Evolutionary conservation across 2,329 filamentous ascomycete genomes (phyloP).

Genomic region (Pyrenochaeta sp.): DNA sequence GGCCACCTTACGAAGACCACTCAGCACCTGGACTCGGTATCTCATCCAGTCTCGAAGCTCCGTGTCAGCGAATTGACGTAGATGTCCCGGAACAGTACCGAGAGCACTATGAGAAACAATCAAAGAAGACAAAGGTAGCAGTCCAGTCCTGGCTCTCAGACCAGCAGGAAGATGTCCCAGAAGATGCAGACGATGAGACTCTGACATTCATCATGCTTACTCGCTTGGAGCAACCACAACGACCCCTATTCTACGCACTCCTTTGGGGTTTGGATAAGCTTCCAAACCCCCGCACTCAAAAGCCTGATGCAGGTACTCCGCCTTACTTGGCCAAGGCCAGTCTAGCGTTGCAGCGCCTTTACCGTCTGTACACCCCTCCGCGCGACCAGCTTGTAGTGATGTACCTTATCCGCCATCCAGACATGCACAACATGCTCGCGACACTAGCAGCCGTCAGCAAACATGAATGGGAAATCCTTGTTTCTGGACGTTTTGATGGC

Average conservation of each 20-base stretch:
- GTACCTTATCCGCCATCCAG: slow-evolving; percentile 83
- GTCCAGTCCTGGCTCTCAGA: slow-evolving; percentile 90
- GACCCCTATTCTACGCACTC: slow-evolving; percentile 83
- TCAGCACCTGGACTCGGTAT: slow-evolving; percentile 67
- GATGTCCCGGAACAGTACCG: slow-evolving; percentile 94
- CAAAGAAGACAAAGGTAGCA: slow-evolving; percentile 88
- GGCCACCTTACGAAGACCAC: slow-evolving; percentile 79
- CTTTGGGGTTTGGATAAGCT: slow-evolving; percentile 67
- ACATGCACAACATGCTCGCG: slow-evolving; percentile 84
- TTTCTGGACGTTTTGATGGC: slow-evolving; percentile 92
- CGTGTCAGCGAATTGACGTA: slow-evolving; percentile 84
- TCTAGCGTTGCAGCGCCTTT: slow-evolving; percentile 82
- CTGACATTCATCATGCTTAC: slow-evolving; percentile 93
- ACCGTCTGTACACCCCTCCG: slow-evolving; percentile 75
- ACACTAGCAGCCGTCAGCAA: slow-evolving; percentile 87
- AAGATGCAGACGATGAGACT: slow-evolving; percentile 94
- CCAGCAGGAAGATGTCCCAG: slow-evolving; percentile 79
- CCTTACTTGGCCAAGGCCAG: slow-evolving; percentile 79
- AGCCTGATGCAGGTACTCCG: slow-evolving; percentile 68
- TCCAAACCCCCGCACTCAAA: slow-evolving; percentile 69
- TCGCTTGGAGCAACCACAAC: slow-evolving; percentile 77
- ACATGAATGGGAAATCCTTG: slow-evolving; percentile 96
- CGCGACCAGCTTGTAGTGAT: slow-evolving; percentile 87
- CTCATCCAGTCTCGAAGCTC: slow-evolving; percentile 58
- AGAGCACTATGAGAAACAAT: slow-evolving; percentile 90